Evolutionary conservation across 148 eudicot genomes (phyloP).

Genomic region (Nyssa sinensis): DNA sequence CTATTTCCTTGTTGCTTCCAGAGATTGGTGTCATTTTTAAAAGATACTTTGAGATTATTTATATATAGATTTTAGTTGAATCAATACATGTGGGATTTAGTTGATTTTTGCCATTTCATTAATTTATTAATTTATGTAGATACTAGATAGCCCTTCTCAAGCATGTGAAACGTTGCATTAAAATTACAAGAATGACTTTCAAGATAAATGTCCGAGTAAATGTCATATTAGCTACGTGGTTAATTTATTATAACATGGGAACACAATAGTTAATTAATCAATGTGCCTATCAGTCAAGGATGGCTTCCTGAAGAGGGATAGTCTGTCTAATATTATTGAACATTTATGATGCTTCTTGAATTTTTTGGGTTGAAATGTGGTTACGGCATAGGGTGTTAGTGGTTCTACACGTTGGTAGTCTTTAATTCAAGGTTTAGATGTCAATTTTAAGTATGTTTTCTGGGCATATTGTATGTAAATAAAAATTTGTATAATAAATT

Average conservation of each 20-base stretch:
- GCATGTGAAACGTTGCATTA: not conserved
- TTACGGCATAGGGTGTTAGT: not conserved
- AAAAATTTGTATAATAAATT: too few relatives aligned
- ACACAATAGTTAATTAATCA: not conserved
- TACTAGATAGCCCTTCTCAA: not conserved
- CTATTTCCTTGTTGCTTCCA: not conserved
- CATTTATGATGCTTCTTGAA: not conserved
- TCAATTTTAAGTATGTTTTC: not conserved
- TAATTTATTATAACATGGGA: not conserved
- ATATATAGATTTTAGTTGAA: not conserved
- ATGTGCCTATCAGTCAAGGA: slow-evolving; percentile 5
- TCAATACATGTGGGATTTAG: not conserved
- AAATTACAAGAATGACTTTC: too few relatives aligned
- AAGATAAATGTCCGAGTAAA: not conserved
- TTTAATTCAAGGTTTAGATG: not conserved
- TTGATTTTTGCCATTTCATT: slow-evolving; percentile 1
- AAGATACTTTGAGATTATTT: not conserved
- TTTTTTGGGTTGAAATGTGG: not conserved
- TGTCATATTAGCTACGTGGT: not conserved
- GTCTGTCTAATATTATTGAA: not conserved
- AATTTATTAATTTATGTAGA: not conserved
- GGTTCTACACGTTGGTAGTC: not conserved
- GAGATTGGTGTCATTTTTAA: not conserved
- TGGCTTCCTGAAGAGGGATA: not conserved
- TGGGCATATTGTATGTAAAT: not conserved